phyloP scores from a whole-genome alignment of 148 eudicot genomes.

The Vaccinium corymbosum region DNA sequence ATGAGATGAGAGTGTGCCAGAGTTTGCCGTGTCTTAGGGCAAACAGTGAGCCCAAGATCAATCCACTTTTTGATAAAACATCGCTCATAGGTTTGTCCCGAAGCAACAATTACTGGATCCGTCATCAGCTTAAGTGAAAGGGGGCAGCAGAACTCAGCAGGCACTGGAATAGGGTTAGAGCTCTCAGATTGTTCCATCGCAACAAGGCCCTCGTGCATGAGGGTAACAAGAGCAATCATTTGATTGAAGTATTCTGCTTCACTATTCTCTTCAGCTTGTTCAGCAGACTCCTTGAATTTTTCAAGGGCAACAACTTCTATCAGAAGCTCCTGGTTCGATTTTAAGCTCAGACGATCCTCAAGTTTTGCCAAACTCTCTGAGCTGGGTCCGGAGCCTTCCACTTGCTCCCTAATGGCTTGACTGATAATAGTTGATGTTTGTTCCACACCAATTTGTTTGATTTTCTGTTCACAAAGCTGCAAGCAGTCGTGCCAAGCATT shows the following conservation, averaged over 20 bases:
- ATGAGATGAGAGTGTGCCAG: constrained; percentile 79
- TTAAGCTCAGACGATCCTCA: constrained; percentile 66
- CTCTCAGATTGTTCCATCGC: constrained; percentile 64
- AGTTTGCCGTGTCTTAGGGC: constrained; percentile 94
- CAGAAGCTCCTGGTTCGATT: constrained; percentile 82
- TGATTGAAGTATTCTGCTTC: constrained; percentile 81
- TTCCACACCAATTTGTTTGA: constrained; percentile 44
- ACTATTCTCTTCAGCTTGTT: constrained; percentile 79
- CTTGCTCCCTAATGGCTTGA: constrained; percentile 64
- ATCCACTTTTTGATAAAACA: constrained; percentile 85
- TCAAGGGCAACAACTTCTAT: constrained; percentile 97
- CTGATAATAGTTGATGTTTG: constrained; percentile 42
- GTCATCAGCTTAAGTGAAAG: constrained; percentile 95
- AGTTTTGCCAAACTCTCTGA: constrained; percentile 51
- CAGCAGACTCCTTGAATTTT: constrained; percentile 82
- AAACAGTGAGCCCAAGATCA: constrained; percentile 88
- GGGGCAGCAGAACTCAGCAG: constrained; percentile 92
- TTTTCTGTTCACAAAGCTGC: constrained; percentile 58
- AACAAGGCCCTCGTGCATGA: constrained; percentile 77
- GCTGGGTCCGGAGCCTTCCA: constrained; percentile 60
- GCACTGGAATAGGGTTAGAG: constrained; percentile 64
- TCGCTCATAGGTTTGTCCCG: constrained; percentile 90
- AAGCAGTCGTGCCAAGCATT: constrained; percentile 6
- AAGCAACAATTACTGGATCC: constrained; percentile 94
- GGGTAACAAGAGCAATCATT: constrained; percentile 66